These are phyloP conservation scores for Salix arbutifolia DNA, from an alignment of 345 rosid species.

Conservation along the genomic window DNA sequence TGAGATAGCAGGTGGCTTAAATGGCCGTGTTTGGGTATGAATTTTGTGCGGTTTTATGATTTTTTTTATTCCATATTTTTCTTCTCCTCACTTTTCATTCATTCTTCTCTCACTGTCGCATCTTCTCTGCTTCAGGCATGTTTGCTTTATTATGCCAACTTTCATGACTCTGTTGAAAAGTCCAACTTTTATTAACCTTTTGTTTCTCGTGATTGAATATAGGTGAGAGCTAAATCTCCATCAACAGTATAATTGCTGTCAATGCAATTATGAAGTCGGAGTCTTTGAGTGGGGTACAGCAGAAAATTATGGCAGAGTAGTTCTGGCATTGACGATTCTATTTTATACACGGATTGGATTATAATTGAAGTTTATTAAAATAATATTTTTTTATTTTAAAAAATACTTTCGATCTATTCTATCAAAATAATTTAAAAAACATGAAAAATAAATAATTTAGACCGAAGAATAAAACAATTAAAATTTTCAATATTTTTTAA, in stretches of 20 bases:
- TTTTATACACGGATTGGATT: no score
- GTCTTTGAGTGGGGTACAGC: constrained; percentile 56
- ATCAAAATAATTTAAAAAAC: no score
- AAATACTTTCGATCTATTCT: no score
- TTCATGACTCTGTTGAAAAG: background rate
- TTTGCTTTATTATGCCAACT: background rate
- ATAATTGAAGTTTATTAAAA: no score
- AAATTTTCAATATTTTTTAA: no score
- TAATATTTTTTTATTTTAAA: no score
- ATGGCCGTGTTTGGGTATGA: constrained; percentile 76
- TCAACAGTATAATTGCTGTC: constrained; percentile 50
- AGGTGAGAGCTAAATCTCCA: constrained; percentile 62
- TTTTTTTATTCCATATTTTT: background rate
- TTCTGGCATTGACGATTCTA: constrained; percentile 10
- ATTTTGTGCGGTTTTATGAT: background rate
- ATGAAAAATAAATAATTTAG: no score
- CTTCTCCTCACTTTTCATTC: background rate
- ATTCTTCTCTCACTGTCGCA: background rate
- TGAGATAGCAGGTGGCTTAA: constrained; percentile 76
- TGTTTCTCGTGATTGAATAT: background rate
- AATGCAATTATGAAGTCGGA: constrained; percentile 77
- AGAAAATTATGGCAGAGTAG: constrained; percentile 68
- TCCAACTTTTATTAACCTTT: background rate
- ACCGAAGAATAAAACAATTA: no score
- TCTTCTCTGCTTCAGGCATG: background rate